Conservation (phyloP, 257 asterid genomes). For the Solanum piurae region DNA sequence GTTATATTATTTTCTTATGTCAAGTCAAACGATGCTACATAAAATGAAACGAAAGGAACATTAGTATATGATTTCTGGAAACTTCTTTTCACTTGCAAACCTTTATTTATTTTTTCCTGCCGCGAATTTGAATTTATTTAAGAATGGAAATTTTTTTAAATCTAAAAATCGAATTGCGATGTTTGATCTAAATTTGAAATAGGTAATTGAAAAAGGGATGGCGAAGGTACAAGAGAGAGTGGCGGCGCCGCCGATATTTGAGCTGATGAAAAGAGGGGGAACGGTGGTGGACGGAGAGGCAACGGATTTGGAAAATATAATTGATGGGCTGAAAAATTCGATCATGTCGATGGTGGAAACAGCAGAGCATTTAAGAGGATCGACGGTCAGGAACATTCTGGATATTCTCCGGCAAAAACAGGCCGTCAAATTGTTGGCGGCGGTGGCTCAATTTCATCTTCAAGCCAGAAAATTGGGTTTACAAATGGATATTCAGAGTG, state of each 20-base stretch:
- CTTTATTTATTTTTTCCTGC: too few relatives aligned
- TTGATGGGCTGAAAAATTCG: conserved; percentile 1
- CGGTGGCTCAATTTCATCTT: conserved; percentile 5
- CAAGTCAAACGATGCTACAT: too few relatives aligned
- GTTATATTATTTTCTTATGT: too few relatives aligned
- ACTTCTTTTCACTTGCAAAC: neutral
- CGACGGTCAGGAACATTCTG: neutral
- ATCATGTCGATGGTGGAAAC: neutral
- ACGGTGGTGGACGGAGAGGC: neutral
- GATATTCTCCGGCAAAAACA: conserved; percentile 12
- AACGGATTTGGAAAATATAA: neutral
- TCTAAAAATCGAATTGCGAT: too few relatives aligned
- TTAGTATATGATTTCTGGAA: too few relatives aligned
- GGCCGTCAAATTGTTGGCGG: conserved; percentile 6
- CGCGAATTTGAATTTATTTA: too few relatives aligned
- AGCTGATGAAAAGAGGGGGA: neutral
- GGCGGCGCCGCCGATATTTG: neutral
- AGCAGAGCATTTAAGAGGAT: conserved; percentile 13
- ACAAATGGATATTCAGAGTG: conserved; percentile 14
- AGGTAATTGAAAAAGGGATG: neutral
- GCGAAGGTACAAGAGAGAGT: conserved; percentile 20
- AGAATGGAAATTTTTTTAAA: too few relatives aligned
- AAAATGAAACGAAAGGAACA: too few relatives aligned
- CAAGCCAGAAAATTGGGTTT: conserved; percentile 26
- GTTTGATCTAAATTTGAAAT: neutral